Percentiles rank a stretch among this genome's conserved stretches.
phyloP scores from a whole-genome alignment of 2,329 filamentous ascomycete genomes.

The Anisogramma anomala region DNA sequence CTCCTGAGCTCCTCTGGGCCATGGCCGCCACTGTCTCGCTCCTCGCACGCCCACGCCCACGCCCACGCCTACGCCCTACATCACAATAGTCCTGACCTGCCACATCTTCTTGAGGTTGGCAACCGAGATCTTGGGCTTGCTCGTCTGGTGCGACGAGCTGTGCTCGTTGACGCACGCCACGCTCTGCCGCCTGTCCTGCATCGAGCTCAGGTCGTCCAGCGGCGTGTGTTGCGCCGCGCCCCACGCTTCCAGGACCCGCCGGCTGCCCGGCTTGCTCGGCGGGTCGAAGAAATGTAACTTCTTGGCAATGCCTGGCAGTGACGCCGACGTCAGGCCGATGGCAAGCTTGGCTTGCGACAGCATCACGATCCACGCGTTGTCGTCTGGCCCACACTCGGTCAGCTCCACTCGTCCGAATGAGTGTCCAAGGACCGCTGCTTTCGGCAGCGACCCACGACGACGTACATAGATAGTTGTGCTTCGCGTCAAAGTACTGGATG shows the following conservation, averaged over 20 bases:
- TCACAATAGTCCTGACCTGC: not conserved
- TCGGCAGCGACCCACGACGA: not conserved
- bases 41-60: no score
- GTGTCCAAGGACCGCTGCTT: not conserved
- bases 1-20: no score
- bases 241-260: not conserved
- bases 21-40: no score
- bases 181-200: not conserved
- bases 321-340: not conserved
- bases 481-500: not conserved
- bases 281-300: not conserved
- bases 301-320: not conserved
- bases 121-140: not conserved
- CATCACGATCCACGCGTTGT: not conserved
- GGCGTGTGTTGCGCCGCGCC: not conserved
- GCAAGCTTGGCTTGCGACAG: not conserved
- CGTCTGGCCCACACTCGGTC: not conserved
- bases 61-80: not conserved
- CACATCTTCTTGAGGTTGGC: not conserved
- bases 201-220: not conserved
- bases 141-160: not conserved
- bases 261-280: not conserved
- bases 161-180: not conserved
- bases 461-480: not conserved
- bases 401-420: not conserved